Evolutionary conservation across 179 eudicot genomes (phyloP), one percentile per base, ranked within the genome.

Genomic region (Carnegiea gigantea): DNA sequence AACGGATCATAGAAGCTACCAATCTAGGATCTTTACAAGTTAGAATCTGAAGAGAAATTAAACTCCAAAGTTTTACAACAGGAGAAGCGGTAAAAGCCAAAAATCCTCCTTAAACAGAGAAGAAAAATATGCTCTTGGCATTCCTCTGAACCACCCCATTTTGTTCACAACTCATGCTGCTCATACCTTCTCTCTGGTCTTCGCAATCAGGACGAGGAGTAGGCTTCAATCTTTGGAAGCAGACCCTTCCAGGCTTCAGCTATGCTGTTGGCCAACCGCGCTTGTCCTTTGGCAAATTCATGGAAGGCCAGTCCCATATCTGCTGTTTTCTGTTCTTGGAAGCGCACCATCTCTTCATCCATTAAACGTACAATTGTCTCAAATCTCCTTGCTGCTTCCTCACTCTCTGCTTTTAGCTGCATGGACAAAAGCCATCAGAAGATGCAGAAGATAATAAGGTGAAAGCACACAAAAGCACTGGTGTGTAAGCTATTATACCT

Each of bases 231-330:
- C 89, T 93, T 92, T 38, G 99, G 99, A 84, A 96, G 92, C 78
- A 96, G 93, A 83, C 90, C 91, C 81, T 93, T 86, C 99, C 99
- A 96, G 5, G 93, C 99, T 38, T 89, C 94, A 44, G 97, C 98
- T 30, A 96, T 88, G 81, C 88, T 86, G 68, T 87, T 92, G n/a
- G 98, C 95, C 73, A 96, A 85, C 24, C 85, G 93, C 9, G 97
- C 97, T 82, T 96, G 99, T 70, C 99, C 99, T 89, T 94, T 94
- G 10, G 98, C 98, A 70, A 96, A 92, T 86, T 96, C 98, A 78
- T 96, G 98, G 83, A 96, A 94, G 21, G 97, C 98, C 13, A 89
- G 78, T 73, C 99, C 99, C 93, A 96, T 85, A 54, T 96, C 98
- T 18, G 86, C 67, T 7, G 98, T 96, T 81, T 94, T 94, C 81